Evolutionary conservation across 2,329 filamentous ascomycete species (phyloP), one percentile per base, ranked within the genome.

Genomic region (Nigrospora oryzae): DNA sequence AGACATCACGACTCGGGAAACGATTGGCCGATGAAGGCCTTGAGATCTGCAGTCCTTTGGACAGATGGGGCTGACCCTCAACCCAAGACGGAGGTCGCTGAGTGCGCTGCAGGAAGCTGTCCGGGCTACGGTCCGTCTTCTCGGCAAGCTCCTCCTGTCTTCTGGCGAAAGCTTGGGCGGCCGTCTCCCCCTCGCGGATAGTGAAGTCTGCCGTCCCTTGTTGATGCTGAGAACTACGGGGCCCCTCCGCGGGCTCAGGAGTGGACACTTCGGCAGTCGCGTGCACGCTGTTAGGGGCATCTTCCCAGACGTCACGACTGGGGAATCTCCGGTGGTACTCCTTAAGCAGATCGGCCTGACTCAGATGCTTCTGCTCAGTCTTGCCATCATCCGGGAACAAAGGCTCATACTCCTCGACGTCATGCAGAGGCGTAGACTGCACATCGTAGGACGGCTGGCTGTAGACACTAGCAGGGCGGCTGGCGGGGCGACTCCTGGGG

Each of bases 271-370:
- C 89, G 3, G 90, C 83, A 32, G 79, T 83, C 57, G 77, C 81
- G 57, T 93, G 82, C 43, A 88, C 73, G 64, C 89, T 95, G 58
- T 83, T 85, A 4, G 94, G 93, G 0, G 89, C 84, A 62, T 98
- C 94, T 68, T 98, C 93, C 93, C 93, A 98, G 36, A 97, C 80
- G 61, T 98, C 93, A 62, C 90, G 86, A 63, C 90, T 96, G 1
- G 93, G 93, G 65, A 98, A 98, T 49, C 77, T 65, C 48, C 84
- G 84, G 51, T 80, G 78, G 49, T 75, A 68, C 51, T 79, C 73
- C 45, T 69, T 69, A 46, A 74, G 65, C 51, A 74, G 73, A 42
- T 72, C 68, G 19, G 61, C 60, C 35, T 67, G 56, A 10, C 62
- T 56, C 31, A 62, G 60, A 15, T 67, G 61, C 43, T 67, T 61